Percentiles rank a stretch among this genome's conserved stretches.
phyloP scores from a whole-genome alignment of 805 yeast species.

The Candida maris region DNA sequence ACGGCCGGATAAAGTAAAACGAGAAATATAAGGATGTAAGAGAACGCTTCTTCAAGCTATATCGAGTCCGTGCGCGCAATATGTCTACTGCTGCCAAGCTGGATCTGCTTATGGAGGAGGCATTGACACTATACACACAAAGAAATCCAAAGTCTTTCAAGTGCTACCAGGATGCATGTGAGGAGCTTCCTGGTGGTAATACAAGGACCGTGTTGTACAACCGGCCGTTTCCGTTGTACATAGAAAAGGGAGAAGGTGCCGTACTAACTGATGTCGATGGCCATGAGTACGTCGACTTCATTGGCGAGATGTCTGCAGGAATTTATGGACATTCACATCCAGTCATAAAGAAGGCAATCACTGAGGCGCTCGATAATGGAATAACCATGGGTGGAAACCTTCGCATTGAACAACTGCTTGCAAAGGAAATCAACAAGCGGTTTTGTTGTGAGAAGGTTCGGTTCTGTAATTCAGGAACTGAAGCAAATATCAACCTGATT shows the following conservation, averaged over 20 bases:
- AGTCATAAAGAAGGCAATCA: conserved; percentile 7
- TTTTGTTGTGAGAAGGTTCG: conserved; percentile 8
- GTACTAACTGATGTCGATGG: conserved; percentile 10
- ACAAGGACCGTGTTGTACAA: conserved; percentile 14
- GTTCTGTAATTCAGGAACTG: conserved; percentile 17
- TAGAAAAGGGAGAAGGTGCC: conserved; percentile 5
- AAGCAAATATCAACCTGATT: conserved; percentile 12
- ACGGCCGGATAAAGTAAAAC: too few relatives aligned
- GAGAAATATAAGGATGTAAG: too few relatives aligned
- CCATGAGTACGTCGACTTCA: conserved; percentile 11
- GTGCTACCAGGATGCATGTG: conserved; percentile 2
- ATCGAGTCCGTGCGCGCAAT: too few relatives aligned
- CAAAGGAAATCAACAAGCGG: conserved; percentile 6
- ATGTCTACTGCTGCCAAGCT: too few relatives aligned
- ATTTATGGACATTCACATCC: conserved; percentile 15
- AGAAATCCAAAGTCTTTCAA: conserved; percentile 6
- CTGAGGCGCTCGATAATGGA: conserved; percentile 7
- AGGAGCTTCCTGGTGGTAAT: conserved; percentile 13
- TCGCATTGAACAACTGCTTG: conserved; percentile 5
- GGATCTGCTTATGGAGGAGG: too few relatives aligned
- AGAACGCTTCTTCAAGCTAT: too few relatives aligned
- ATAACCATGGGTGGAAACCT: conserved; percentile 11
- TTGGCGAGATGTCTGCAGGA: conserved; percentile 17
- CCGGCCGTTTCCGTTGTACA: conserved; percentile 10
- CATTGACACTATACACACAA: conserved; percentile 3